phyloP scores from a whole-genome alignment of 305 asterid genomes.

The Fraxinus nigra region DNA sequence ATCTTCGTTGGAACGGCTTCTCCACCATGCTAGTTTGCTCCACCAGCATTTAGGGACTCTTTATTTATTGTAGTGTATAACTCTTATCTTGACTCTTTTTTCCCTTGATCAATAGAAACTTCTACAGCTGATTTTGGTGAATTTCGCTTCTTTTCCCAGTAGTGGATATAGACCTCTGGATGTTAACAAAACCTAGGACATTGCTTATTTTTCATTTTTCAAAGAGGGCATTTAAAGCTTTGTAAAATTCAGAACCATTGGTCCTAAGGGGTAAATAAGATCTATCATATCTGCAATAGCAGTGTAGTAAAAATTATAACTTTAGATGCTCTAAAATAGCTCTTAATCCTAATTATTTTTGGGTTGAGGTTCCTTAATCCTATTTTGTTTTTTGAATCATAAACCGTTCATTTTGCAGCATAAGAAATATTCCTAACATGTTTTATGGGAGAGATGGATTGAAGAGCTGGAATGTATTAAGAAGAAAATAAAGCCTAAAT shows the following conservation, averaged over 20 bases:
- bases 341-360: neutral
- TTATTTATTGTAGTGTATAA: conserved; percentile 8
- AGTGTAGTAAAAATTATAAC: neutral
- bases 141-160: neutral
- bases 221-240: neutral
- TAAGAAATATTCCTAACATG: neutral
- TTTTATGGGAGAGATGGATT: neutral
- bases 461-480: neutral
- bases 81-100: conserved; percentile 2
- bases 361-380: neutral
- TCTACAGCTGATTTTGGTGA: neutral
- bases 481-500: neutral
- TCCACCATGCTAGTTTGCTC: conserved; percentile 17
- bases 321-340: neutral
- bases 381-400: neutral
- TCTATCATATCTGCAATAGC: neutral
- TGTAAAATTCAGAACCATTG: neutral
- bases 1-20: neutral
- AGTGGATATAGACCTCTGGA: neutral
- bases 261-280: neutral
- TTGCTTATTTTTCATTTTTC: neutral
- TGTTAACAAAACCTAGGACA: neutral
- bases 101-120: conserved; percentile 3
- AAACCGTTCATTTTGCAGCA: neutral
- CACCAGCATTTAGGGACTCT: conserved; percentile 11